These are phyloP conservation scores for Thelonectria blattea DNA, from an alignment of 2,329 filamentous ascomycete species.

Conservation along the genomic window DNA sequence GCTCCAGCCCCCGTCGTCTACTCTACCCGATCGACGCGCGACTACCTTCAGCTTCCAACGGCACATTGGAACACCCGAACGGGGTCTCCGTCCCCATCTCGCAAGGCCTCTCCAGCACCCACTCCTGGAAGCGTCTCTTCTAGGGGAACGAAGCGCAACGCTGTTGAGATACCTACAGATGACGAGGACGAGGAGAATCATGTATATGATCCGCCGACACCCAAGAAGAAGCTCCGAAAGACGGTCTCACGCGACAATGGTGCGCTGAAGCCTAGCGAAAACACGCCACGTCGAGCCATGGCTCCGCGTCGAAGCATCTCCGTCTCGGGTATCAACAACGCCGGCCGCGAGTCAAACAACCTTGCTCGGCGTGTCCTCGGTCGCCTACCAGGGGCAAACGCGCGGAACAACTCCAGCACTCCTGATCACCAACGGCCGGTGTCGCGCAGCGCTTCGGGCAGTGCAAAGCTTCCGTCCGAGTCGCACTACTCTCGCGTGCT, in stretches of 20 bases:
- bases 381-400: constrained; percentile 31
- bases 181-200: constrained; percentile 40
- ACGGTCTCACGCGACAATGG: constrained; percentile 53
- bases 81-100: constrained; percentile 30
- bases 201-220: constrained; percentile 33
- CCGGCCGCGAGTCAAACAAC: constrained; percentile 31
- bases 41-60: constrained; percentile 28
- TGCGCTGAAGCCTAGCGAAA: constrained; percentile 42
- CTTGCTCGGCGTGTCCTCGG: constrained; percentile 37
- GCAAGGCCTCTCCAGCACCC: constrained; percentile 33
- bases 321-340: constrained; percentile 24
- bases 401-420: constrained; percentile 25
- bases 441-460: constrained; percentile 27
- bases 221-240: constrained; percentile 60
- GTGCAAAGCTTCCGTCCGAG: constrained; percentile 26
- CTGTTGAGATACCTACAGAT: constrained; percentile 44
- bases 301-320: constrained; percentile 40
- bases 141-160: constrained; percentile 59
- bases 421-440: constrained; percentile 26
- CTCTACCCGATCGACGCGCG: constrained; percentile 23
- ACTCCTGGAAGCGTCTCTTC: constrained; percentile 46
- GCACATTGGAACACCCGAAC: constrained; percentile 39
- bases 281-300: constrained; percentile 34
- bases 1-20: constrained; percentile 30
- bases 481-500: constrained; percentile 35